These are phyloP conservation scores for Pythium angustatum DNA, from an alignment of 352 stramenopile genomes.

Conservation along the genomic window DNA sequence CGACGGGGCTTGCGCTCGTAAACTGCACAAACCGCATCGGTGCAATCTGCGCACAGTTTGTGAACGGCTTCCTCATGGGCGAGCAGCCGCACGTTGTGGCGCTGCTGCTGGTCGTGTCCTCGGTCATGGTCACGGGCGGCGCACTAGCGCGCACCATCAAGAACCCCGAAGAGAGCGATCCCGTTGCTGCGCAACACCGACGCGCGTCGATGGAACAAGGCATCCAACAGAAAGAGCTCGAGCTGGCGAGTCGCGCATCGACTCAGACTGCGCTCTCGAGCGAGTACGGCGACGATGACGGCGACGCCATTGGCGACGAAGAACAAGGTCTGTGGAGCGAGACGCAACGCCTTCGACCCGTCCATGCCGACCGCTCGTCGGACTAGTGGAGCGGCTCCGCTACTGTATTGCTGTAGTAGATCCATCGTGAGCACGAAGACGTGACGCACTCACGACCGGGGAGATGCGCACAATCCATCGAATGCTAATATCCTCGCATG, in stretches of 20 bases:
- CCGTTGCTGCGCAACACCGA: conserved; percentile 6
- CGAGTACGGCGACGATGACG: conserved; percentile 27
- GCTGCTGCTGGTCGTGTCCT: conserved; percentile 78
- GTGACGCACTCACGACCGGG: too few species aligned
- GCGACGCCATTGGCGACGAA: conserved; percentile 16
- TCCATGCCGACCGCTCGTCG: conserved; percentile 14
- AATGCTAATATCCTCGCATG: too few species aligned
- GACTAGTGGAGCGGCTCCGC: too few species aligned
- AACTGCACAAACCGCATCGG: conserved; percentile 87
- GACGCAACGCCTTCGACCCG: conserved; percentile 19
- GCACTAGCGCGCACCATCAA: conserved; percentile 45
- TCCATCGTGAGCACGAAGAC: too few species aligned
- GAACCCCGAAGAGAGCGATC: conserved; percentile 30
- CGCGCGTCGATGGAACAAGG: conserved; percentile 8
- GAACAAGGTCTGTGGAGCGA: conserved; percentile 24
- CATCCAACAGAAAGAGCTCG: background rate
- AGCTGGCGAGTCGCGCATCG: conserved; percentile 18
- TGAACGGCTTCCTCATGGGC: conserved; percentile 86
- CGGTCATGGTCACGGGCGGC: conserved; percentile 69
- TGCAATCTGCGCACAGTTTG: conserved; percentile 90
- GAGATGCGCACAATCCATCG: too few species aligned
- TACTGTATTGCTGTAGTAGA: too few species aligned
- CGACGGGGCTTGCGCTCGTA: conserved; percentile 89
- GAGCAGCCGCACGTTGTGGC: conserved; percentile 71
- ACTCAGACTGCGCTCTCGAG: conserved; percentile 19